A percentile compares a stretch with the other conserved stretches of the same genome.
phyloP scores from a whole-genome alignment of 2,329 filamentous ascomycete species.

The Colletotrichum spinosum region DNA sequence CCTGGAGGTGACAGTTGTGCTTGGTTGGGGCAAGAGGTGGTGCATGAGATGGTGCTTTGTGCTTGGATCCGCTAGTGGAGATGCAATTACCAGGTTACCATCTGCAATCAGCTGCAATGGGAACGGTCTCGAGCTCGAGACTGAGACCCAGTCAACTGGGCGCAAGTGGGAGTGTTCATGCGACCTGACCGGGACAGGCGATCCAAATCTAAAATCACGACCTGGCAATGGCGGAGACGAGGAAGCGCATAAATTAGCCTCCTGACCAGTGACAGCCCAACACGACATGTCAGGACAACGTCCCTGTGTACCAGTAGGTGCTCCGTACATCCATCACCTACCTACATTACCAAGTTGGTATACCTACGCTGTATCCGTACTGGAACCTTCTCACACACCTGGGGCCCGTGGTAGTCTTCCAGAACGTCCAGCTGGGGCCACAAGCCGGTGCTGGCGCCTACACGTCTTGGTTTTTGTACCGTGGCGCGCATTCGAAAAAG shows the following conservation, averaged over 20 bases:
- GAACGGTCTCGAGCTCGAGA: constrained; percentile 32
- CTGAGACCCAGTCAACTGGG: constrained; percentile 35
- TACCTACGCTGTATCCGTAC: too few species aligned
- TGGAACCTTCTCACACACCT: constrained; percentile 1
- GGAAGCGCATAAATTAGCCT: constrained; percentile 30
- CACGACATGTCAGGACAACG: too few species aligned
- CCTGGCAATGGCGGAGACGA: background rate
- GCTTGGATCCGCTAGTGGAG: constrained; percentile 25
- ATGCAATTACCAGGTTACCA: constrained; percentile 37
- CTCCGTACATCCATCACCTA: too few species aligned
- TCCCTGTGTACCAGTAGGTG: too few species aligned
- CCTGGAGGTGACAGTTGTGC: background rate
- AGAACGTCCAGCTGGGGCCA: background rate
- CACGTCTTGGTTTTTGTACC: background rate
- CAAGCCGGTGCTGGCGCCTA: constrained; percentile 4
- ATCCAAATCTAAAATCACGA: constrained; percentile 36
- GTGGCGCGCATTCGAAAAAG: constrained; percentile 8
- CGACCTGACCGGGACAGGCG: constrained; percentile 37
- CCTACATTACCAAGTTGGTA: too few species aligned
- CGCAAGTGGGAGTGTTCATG: constrained; percentile 32
- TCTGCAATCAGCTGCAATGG: constrained; percentile 36
- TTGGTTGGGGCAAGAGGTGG: background rate
- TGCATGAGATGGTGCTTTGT: background rate
- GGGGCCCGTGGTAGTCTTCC: background rate
- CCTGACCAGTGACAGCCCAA: constrained; percentile 8